Percentiles rank a stretch among this genome's conserved stretches.
These are phyloP conservation scores for Aspergillus sp. DNA, from an alignment of 2,329 filamentous ascomycete species.

Conservation along the genomic window DNA sequence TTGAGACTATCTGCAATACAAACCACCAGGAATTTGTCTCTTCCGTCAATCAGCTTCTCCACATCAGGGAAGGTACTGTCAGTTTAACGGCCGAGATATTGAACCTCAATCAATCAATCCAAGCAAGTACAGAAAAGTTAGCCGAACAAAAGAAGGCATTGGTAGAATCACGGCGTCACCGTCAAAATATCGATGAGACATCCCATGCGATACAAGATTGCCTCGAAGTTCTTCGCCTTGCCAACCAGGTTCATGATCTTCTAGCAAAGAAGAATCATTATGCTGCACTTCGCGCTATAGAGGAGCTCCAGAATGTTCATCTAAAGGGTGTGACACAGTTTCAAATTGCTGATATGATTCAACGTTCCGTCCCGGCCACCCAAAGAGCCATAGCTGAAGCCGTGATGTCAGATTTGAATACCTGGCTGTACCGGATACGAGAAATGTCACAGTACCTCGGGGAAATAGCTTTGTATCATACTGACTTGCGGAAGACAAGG, in stretches of 20 bases:
- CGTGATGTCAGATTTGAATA: constrained; percentile 95
- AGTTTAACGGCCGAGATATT: constrained; percentile 86
- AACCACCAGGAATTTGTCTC: constrained; percentile 96
- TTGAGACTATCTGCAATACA: constrained; percentile 89
- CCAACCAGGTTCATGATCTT: constrained; percentile 92
- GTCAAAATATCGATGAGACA: constrained; percentile 94
- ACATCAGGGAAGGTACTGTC: constrained; percentile 87
- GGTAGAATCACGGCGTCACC: constrained; percentile 86
- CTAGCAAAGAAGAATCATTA: constrained; percentile 94
- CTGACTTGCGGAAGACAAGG: constrained; percentile 77
- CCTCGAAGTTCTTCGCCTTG: constrained; percentile 83
- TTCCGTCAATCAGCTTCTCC: constrained; percentile 91
- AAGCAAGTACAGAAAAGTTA: constrained; percentile 89
- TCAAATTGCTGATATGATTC: constrained; percentile 91
- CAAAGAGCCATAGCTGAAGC: constrained; percentile 92
- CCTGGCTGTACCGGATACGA: constrained; percentile 91
- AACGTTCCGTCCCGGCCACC: constrained; percentile 89
- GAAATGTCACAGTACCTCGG: constrained; percentile 95
- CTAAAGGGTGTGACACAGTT: constrained; percentile 93
- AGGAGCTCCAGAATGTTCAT: constrained; percentile 95
- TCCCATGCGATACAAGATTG: constrained; percentile 86
- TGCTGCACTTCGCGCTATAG: constrained; percentile 85
- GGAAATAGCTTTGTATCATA: constrained; percentile 96
- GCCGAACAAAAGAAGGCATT: constrained; percentile 92
- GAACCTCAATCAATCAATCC: constrained; percentile 89